Conservation (phyloP, 805 yeast genomes). For the Suhomyces prunicola region DNA sequence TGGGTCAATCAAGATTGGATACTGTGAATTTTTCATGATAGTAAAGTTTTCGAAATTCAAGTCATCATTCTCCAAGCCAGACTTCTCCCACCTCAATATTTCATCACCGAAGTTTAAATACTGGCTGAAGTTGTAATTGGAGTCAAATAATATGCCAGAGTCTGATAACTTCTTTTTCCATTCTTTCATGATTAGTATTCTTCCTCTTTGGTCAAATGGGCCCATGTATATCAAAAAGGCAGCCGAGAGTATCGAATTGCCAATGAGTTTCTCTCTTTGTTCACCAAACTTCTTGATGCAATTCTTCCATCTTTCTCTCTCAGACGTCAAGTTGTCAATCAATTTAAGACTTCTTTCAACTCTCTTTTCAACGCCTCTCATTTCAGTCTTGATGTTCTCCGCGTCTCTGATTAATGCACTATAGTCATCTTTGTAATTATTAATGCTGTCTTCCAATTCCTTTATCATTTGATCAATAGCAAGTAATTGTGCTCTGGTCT, state of each 20-base stretch:
- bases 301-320: conserved; percentile 70
- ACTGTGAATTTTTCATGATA: conserved; percentile 40
- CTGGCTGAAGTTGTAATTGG: conserved; percentile 28
- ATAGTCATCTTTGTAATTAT: conserved; percentile 61
- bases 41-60: conserved; percentile 62
- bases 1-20: conserved; percentile 75
- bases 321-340: conserved; percentile 61
- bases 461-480: conserved; percentile 80
- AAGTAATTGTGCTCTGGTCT: conserved; percentile 62
- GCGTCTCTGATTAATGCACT: conserved; percentile 74
- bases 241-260: conserved; percentile 64
- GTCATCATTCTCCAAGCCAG: conserved; percentile 57
- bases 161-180: conserved; percentile 38
- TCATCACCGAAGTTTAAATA: conserved; percentile 42
- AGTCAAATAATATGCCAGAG: conserved; percentile 39
- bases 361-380: conserved; percentile 56
- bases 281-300: conserved; percentile 51
- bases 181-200: conserved; percentile 31
- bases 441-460: conserved; percentile 71
- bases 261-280: conserved; percentile 49
- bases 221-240: conserved; percentile 65
- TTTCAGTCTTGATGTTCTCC: conserved; percentile 70
- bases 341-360: conserved; percentile 61
- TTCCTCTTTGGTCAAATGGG: conserved; percentile 44
- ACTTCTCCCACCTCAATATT: conserved; percentile 47